A percentile compares a stretch with the other conserved stretches of the same genome.
Conservation (phyloP, 2,329 filamentous ascomycete species). For the Alternaria sp. region DNA sequence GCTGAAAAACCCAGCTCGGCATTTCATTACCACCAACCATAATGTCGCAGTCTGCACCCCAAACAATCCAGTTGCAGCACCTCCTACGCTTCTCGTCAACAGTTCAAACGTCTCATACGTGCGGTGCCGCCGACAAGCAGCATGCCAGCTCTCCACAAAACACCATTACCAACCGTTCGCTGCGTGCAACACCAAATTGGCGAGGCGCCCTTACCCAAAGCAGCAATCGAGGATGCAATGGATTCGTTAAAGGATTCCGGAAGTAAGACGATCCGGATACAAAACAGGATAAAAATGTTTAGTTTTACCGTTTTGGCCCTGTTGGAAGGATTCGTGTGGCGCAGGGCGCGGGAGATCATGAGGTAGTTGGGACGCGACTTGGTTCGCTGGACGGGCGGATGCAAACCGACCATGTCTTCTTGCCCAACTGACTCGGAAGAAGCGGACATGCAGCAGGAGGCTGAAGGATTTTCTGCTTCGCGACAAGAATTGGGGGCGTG, state of each 20-base stretch:
- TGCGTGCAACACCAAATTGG: neutral
- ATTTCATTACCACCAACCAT: neutral
- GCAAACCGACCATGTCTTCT: neutral
- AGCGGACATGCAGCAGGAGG: neutral
- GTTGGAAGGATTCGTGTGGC: neutral
- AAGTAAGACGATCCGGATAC: neutral
- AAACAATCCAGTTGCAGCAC: neutral
- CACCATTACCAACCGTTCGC: neutral
- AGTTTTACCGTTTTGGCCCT: neutral
- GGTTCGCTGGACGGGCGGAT: neutral
- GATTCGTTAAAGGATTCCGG: neutral
- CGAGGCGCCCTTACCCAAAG: neutral
- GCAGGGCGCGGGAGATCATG: neutral
- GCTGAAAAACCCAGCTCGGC: neutral
- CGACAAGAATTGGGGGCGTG: neutral
- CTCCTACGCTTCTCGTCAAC: neutral
- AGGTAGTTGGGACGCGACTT: neutral
- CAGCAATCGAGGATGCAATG: neutral
- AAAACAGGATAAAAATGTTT: slow-evolving; percentile 1
- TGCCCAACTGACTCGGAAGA: neutral
- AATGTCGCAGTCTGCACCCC: neutral
- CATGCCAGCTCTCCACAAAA: neutral
- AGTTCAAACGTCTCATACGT: neutral
- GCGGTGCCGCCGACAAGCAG: neutral
- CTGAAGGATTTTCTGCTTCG: neutral